A percentile compares a stretch with the other conserved stretches of the same genome.
Evolutionary conservation across 1,284 basidiomycete species (phyloP).

Genomic region (Fistulina hepatica): DNA sequence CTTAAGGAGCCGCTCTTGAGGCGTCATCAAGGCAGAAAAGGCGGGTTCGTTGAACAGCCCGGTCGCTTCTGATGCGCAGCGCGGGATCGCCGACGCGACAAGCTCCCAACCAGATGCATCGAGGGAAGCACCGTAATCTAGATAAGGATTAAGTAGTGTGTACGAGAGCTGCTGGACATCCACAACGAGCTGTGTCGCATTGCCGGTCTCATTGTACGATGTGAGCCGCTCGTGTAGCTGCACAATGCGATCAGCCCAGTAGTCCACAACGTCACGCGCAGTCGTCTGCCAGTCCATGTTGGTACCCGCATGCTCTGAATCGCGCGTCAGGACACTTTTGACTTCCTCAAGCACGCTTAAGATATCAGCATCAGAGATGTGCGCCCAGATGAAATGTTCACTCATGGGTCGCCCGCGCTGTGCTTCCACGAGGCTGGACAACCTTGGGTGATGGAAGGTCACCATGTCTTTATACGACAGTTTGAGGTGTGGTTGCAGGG

Average conservation of each 20-base stretch:
- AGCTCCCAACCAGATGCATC: conserved; percentile 15
- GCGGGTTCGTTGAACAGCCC: conserved; percentile 9
- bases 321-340: conserved; percentile 10
- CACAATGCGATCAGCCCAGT: conserved; percentile 15
- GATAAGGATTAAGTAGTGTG: conserved; percentile 14
- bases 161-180: conserved; percentile 13
- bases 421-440: conserved; percentile 11
- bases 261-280: conserved; percentile 11
- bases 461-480: conserved; percentile 13
- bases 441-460: conserved; percentile 16
- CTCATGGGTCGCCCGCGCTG: conserved; percentile 12
- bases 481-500: conserved; percentile 13
- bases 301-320: conserved; percentile 7
- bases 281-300: conserved; percentile 12
- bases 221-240: conserved; percentile 13
- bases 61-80: conserved; percentile 13
- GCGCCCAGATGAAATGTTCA: conserved; percentile 10
- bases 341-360: conserved; percentile 12
- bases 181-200: conserved; percentile 9
- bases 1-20: conserved; percentile 13
- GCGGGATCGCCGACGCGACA: conserved; percentile 12
- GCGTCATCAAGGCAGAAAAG: conserved; percentile 8
- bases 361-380: conserved; percentile 14
- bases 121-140: conserved; percentile 12
- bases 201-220: conserved; percentile 8